Percentiles rank a stretch among this genome's conserved stretches.
Conservation (phyloP, 2,329 filamentous ascomycete genomes). For the Cyclaneusma minus region DNA sequence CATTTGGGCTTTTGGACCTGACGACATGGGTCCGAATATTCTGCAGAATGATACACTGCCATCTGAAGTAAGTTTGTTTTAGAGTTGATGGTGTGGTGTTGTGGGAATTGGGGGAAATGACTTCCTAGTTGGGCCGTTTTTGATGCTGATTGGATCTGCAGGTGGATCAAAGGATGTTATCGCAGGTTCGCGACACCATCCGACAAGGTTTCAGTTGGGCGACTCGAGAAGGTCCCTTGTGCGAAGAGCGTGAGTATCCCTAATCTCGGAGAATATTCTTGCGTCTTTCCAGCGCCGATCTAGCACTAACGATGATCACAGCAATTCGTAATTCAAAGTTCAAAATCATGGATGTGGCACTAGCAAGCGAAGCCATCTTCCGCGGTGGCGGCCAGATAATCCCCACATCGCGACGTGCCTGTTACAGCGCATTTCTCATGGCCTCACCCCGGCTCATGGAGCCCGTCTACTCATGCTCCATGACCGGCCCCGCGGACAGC, state of each 20-base stretch:
- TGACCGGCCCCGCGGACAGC: constrained; percentile 82
- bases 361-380: constrained; percentile 85
- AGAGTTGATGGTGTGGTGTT: constrained; percentile 1
- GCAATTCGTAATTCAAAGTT: constrained; percentile 97
- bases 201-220: constrained; percentile 96
- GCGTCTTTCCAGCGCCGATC: constrained; percentile 9
- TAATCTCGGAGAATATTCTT: constrained; percentile 10
- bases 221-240: constrained; percentile 83
- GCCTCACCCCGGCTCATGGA: constrained; percentile 94
- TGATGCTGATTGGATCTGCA: constrained; percentile 20
- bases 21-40: constrained; percentile 89
- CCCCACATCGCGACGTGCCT: constrained; percentile 78
- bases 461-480: constrained; percentile 80
- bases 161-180: constrained; percentile 84
- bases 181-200: constrained; percentile 79
- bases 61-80: constrained; percentile 46
- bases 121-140: constrained; percentile 11
- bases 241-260: constrained; percentile 74
- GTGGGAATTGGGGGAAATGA: neutral
- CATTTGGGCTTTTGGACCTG: constrained; percentile 97
- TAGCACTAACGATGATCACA: constrained; percentile 23
- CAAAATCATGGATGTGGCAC: constrained; percentile 77
- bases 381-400: constrained; percentile 95
- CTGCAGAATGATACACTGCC: constrained; percentile 92
- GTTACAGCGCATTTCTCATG: constrained; percentile 95